These are phyloP conservation scores for Globisporangium acanthophoron DNA, from an alignment of 352 stramenopile species.

Conservation along the genomic window DNA sequence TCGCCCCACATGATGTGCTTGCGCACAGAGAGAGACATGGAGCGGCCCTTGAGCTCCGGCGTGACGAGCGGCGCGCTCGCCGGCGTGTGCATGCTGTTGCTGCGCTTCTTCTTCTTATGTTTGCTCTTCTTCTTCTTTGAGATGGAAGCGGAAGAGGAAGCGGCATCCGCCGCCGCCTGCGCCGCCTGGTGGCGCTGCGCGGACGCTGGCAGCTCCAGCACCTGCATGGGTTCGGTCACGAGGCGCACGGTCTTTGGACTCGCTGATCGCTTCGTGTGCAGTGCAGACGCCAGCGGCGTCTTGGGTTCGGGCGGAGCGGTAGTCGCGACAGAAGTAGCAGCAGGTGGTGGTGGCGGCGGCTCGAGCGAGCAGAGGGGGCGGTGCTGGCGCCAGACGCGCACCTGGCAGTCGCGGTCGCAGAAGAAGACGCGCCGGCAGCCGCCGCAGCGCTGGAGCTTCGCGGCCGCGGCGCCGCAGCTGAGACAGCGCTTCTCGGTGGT, in stretches of 20 bases:
- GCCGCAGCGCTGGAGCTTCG: conserved; percentile 64
- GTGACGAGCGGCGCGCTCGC: conserved; percentile 19
- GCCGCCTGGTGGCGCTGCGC: conserved; percentile 2
- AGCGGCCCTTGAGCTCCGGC: conserved; percentile 43
- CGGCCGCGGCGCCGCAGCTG: conserved; percentile 30
- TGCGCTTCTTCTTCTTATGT: conserved; percentile 66
- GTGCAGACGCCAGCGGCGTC: background rate
- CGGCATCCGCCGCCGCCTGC: background rate
- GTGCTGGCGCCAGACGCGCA: conserved; percentile 51
- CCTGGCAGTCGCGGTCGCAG: conserved; percentile 73
- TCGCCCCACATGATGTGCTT: conserved; percentile 79
- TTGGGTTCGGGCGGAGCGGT: background rate
- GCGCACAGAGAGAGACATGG: conserved; percentile 45
- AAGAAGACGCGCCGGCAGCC: conserved; percentile 70
- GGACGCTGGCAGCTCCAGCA: conserved; percentile 26
- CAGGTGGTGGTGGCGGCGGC: background rate
- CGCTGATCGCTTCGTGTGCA: conserved; percentile 9
- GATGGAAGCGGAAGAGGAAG: background rate
- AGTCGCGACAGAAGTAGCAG: conserved; percentile 9
- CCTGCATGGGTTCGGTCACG: conserved; percentile 33
- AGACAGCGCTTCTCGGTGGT: conserved; percentile 21
- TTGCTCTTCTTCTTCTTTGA: conserved; percentile 70
- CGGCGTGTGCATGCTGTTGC: conserved; percentile 57
- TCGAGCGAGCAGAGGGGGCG: conserved; percentile 31
- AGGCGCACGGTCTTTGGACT: conserved; percentile 38